Percentiles rank a stretch among this genome's conserved stretches.
Evolutionary conservation across 495 filamentous ascomycete genomes (phyloP).

Genomic region (Friedmanniomyces endolithicus): DNA sequence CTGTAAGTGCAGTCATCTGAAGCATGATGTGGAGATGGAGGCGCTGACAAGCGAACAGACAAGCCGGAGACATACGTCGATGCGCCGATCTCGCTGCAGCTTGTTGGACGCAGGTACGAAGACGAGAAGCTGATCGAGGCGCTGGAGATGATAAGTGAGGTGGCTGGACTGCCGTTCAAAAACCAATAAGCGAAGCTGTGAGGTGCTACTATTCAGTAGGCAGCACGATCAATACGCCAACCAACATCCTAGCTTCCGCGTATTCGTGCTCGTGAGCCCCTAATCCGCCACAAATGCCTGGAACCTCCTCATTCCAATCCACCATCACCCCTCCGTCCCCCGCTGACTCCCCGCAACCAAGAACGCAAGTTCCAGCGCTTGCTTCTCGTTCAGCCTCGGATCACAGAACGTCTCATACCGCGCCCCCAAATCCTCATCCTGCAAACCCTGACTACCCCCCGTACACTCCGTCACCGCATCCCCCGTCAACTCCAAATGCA

Average conservation of each 20-base stretch:
- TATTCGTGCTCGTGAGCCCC: background rate
- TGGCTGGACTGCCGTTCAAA: constrained; percentile 17
- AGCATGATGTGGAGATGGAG: background rate
- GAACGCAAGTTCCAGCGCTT: constrained; percentile 90
- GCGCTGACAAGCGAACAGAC: constrained; percentile 21
- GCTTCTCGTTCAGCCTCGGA: constrained; percentile 90
- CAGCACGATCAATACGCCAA: no score
- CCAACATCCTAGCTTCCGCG: background rate
- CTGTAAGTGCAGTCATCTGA: constrained; percentile 6
- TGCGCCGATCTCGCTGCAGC: constrained; percentile 21
- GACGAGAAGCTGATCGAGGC: constrained; percentile 26
- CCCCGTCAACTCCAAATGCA: constrained; percentile 89
- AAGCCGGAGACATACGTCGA: constrained; percentile 20
- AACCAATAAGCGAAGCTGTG: background rate
- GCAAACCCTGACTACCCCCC: constrained; percentile 76
- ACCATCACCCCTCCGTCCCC: background rate
- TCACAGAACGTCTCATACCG: constrained; percentile 95
- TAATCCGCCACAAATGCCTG: background rate
- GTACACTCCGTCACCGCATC: constrained; percentile 95
- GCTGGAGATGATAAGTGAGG: constrained; percentile 28
- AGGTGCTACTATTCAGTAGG: background rate
- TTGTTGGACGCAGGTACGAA: constrained; percentile 18
- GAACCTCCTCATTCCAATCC: background rate
- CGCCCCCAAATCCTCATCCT: constrained; percentile 70
- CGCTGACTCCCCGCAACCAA: constrained; percentile 78